Evolutionary conservation across 164 flowering plant genomes (phyloP), one percentile per base, ranked within the genome.

Genomic region (Chimonanthus salicifolius): DNA sequence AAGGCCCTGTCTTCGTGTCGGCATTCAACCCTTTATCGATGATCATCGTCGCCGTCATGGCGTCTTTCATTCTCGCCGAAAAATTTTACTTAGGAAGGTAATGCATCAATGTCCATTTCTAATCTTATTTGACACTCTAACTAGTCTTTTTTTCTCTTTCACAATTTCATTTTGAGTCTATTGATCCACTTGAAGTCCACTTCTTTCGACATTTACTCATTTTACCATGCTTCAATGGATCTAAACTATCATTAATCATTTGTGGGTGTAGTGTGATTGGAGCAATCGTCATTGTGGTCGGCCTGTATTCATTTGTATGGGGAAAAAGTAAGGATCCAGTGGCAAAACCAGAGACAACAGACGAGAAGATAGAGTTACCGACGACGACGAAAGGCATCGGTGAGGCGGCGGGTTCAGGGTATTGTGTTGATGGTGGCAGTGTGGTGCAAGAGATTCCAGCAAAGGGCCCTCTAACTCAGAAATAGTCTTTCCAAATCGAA

Each of bases 1-100:
- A 85, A 81, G 99, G 99, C 6, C 99, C 99, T 0, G 97, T 94
- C 3, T 94, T 94, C 71, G 91, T 87, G 6, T 86, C 97, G 0
- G 85, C 97, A 0, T 94, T 94, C 71, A 90, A 88, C 73, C 99
- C 99, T 63, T 84, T 94, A 0, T 80, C 85, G 79, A 92, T 92
- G 94, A 83, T 94, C 74, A 89, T 94, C 79, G 89, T 91, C 2
- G 90, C 97, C 4, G 82, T 78, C 49, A 72, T 92, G 45, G 92
- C 91, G 0, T 75, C 88, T 66, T 54, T 90, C 46, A 71, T 94
- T 67, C 78, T 94, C 45, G 82, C 93, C 0, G 99, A 94, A 76
- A 75, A 80, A 69, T 58, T 92, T 71, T 87, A 89, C 78, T 83
- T 92, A 16, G 99, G 98, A 76, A 92, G 98, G 98, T 94, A 84